Conservation (phyloP, 768 basidiomycete genomes). For the Mycena indigotica region DNA sequence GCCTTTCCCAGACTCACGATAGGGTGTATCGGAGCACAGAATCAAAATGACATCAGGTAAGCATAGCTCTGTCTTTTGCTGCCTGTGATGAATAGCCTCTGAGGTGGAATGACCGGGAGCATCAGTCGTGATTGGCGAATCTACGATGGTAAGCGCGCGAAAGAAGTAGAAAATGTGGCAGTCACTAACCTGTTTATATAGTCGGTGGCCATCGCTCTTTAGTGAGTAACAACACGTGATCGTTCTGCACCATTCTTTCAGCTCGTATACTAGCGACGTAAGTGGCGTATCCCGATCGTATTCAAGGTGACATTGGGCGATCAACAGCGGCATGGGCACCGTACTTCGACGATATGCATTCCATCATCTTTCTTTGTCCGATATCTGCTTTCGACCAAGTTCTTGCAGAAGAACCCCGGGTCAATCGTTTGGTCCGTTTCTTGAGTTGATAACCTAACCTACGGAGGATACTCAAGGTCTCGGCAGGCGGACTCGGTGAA, state of each 20-base stretch:
- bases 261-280: slow-evolving; percentile 34
- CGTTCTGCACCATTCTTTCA: neutral
- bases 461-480: neutral
- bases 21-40: slow-evolving; percentile 70
- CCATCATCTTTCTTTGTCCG: slow-evolving; percentile 72
- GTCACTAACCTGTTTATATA: slow-evolving; percentile 1
- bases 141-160: slow-evolving; percentile 34
- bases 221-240: slow-evolving; percentile 40
- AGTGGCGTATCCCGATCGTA: neutral
- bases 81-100: neutral
- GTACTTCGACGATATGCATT: slow-evolving; percentile 73
- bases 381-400: slow-evolving; percentile 74
- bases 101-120: slow-evolving; percentile 25
- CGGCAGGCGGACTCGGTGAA: slow-evolving; percentile 77
- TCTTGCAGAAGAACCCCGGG: slow-evolving; percentile 62
- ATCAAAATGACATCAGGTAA: slow-evolving; percentile 59
- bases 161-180: neutral
- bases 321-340: slow-evolving; percentile 54
- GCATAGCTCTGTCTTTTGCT: slow-evolving; percentile 20
- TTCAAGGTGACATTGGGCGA: slow-evolving; percentile 12
- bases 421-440: slow-evolving; percentile 59
- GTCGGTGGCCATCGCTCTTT: slow-evolving; percentile 69
- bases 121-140: slow-evolving; percentile 46
- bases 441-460: neutral
- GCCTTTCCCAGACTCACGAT: too few species aligned